Evolutionary conservation across 2,329 filamentous ascomycete genomes (phyloP).

Genomic region (Amesomyces nigricolor): DNA sequence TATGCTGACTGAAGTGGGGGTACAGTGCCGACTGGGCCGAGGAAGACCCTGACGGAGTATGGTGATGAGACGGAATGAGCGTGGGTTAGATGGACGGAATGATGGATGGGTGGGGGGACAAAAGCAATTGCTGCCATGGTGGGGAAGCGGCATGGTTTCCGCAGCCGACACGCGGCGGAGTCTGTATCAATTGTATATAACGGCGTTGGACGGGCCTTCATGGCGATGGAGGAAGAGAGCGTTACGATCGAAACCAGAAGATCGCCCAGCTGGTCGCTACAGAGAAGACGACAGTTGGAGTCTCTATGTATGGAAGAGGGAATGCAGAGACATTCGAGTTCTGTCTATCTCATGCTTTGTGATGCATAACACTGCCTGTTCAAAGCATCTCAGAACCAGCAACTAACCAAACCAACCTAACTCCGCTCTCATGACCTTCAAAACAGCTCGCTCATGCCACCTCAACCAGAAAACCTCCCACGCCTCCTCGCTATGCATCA

Average conservation of each 20-base stretch:
- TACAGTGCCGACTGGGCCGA: constrained; percentile 52
- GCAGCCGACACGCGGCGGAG: not conserved
- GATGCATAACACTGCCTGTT: not conserved
- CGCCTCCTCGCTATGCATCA: too few relatives aligned
- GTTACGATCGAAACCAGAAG: not conserved
- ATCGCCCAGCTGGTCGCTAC: not conserved
- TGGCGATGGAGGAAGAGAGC: constrained; percentile 4
- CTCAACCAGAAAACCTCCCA: too few relatives aligned
- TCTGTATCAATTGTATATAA: constrained; percentile 21
- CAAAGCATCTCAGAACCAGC: too few relatives aligned
- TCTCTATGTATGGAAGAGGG: too few relatives aligned
- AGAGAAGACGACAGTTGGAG: too few relatives aligned
- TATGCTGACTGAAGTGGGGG: not conserved
- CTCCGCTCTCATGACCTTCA: too few relatives aligned
- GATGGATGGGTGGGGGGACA: not conserved
- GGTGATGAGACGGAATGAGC: constrained; percentile 44
- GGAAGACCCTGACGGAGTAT: constrained; percentile 56
- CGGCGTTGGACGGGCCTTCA: constrained; percentile 8
- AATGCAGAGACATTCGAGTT: too few relatives aligned
- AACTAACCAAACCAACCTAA: too few relatives aligned
- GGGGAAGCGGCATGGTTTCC: not conserved
- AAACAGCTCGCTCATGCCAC: too few relatives aligned
- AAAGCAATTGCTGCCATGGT: not conserved
- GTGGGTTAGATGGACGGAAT: not conserved
- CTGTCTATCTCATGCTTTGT: not conserved